phyloP scores from a whole-genome alignment of 768 basidiomycete species.

The Psilocybe azurescens region DNA sequence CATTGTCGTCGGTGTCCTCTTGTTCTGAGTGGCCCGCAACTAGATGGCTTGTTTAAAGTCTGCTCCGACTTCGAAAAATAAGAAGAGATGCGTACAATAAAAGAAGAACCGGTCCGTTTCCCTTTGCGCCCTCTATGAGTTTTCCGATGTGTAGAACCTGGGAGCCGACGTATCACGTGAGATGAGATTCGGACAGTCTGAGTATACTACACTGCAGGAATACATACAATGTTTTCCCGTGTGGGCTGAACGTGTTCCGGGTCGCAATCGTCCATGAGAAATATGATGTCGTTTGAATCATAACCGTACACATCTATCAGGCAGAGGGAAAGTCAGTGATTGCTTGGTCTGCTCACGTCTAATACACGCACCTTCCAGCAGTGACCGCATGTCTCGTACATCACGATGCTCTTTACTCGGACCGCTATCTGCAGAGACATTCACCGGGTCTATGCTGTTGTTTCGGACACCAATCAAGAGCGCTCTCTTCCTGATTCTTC shows the following conservation, averaged over 20 bases:
- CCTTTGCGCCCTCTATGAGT: constrained; percentile 45
- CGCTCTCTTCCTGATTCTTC: constrained; percentile 28
- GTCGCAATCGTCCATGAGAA: constrained; percentile 47
- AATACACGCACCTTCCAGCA: constrained; percentile 39
- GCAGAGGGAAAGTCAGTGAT: background rate
- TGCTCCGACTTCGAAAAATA: background rate
- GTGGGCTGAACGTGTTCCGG: constrained; percentile 41
- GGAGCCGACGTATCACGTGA: background rate
- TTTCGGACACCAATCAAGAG: constrained; percentile 35
- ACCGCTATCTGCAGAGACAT: background rate
- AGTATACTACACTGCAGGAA: no score
- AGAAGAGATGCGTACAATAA: constrained; percentile 45
- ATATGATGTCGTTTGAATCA: constrained; percentile 38
- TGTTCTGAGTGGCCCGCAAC: constrained; percentile 58
- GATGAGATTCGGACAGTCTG: background rate
- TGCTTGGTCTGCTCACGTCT: background rate
- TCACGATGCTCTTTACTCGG: constrained; percentile 21
- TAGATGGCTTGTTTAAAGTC: constrained; percentile 11
- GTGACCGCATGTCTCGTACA: constrained; percentile 33
- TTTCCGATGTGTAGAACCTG: constrained; percentile 48
- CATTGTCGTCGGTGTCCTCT: constrained; percentile 41
- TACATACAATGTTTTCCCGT: constrained; percentile 47
- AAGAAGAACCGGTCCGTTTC: constrained; percentile 60
- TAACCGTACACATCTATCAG: constrained; percentile 38
- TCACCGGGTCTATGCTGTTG: no score